These are phyloP conservation scores for Boechera divaricarpa DNA, from an alignment of 345 rosid genomes.

Conservation along the genomic window DNA sequence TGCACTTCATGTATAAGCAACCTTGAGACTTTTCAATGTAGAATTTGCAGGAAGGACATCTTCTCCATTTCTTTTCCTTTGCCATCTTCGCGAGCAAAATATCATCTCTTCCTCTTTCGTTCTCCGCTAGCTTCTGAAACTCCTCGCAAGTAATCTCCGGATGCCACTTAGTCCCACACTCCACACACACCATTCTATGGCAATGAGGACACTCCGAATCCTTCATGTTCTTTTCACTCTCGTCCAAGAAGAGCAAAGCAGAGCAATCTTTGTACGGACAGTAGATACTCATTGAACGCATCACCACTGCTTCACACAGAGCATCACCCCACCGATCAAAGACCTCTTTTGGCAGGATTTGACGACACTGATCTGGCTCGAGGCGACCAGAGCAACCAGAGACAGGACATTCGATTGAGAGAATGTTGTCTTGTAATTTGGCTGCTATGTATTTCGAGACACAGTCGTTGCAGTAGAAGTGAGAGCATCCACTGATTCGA, in stretches of 20 bases:
- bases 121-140: slow-evolving; percentile 50
- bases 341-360: slow-evolving; percentile 27
- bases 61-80: slow-evolving; percentile 48
- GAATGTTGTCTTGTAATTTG: slow-evolving; percentile 49
- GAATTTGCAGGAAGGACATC: slow-evolving; percentile 55
- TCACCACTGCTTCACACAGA: slow-evolving; percentile 55
- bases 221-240: slow-evolving; percentile 26
- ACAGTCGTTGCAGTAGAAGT: slow-evolving; percentile 59
- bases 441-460: slow-evolving; percentile 54
- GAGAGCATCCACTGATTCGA: slow-evolving; percentile 53
- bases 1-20: slow-evolving; percentile 57
- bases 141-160: slow-evolving; percentile 48
- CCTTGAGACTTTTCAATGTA: slow-evolving; percentile 54
- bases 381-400: slow-evolving; percentile 25
- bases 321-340: slow-evolving; percentile 45
- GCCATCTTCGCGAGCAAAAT: slow-evolving; percentile 55
- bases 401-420: slow-evolving; percentile 39
- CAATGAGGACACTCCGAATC: slow-evolving; percentile 58
- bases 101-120: slow-evolving; percentile 56
- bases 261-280: slow-evolving; percentile 67
- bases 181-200: slow-evolving; percentile 54
- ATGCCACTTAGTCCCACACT: slow-evolving; percentile 64
- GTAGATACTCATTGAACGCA: slow-evolving; percentile 36
- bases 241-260: slow-evolving; percentile 48
- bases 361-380: slow-evolving; percentile 40